phyloP scores from a whole-genome alignment of 441 rosid genomes.

The Theobroma grandiflorum region DNA sequence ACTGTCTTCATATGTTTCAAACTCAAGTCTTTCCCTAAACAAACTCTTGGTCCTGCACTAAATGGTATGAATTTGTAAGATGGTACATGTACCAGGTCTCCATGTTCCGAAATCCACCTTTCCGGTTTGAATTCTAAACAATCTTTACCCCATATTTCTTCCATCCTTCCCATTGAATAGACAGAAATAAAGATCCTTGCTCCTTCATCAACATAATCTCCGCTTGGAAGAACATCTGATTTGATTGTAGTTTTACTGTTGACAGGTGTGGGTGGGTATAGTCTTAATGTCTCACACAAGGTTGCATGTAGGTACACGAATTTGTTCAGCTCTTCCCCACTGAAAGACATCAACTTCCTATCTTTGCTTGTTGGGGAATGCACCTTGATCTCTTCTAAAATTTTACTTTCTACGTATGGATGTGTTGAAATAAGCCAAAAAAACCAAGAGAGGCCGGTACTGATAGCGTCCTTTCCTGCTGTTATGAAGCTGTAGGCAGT shows the following conservation, averaged over 20 bases:
- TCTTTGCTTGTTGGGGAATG: not conserved
- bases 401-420: not conserved
- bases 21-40: conserved; percentile 49
- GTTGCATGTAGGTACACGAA: conserved; percentile 47
- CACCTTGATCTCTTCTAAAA: not conserved
- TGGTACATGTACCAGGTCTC: conserved; percentile 36
- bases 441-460: not conserved
- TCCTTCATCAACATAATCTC: conserved; percentile 32
- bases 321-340: conserved; percentile 13
- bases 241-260: conserved; percentile 35
- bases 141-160: conserved; percentile 44
- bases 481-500: not conserved
- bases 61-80: conserved; percentile 45
- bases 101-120: conserved; percentile 47
- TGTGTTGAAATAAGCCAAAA: conserved; percentile 7
- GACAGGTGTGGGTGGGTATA: conserved; percentile 49
- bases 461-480: not conserved
- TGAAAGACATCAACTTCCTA: not conserved
- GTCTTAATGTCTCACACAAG: conserved; percentile 40
- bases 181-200: conserved; percentile 38
- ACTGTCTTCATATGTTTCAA: conserved; percentile 43
- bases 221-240: conserved; percentile 29
- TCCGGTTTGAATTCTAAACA: conserved; percentile 43
- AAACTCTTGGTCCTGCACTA: conserved; percentile 48
- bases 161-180: conserved; percentile 44